Base-by-base conservation (phyloP, 169 alveolate genomes). In the Eimeria sp. region DNA sequence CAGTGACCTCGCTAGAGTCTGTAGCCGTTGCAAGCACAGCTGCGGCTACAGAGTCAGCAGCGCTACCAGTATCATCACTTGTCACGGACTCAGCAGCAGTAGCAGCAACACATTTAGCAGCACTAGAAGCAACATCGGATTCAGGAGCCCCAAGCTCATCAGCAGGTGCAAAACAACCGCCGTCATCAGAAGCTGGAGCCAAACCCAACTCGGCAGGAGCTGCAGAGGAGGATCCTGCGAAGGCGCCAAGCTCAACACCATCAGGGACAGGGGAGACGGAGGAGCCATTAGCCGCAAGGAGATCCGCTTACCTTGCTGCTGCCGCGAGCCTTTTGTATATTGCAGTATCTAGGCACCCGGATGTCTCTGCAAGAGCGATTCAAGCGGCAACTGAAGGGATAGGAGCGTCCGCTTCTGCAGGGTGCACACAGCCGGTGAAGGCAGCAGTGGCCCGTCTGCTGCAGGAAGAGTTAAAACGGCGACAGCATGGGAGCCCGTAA, bases 291-390 rank as follows among this genome's bases (percentile, higher is more conserved):
- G 87, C 20, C 45, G 34, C 61, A 20, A 34, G 20, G 70, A 54
- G 72, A 82, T 27, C 76, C n/a, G 92, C 92, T 16, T 86, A 86
- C 70, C 80, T 20, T 58, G 78, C 34, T 58, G 92, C 78, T 27
- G 92, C 92, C 70, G 78, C 92, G 11, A 27, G 61, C 49, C 92
- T 86, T 34, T 20, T 86, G 80, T 86, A 86, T 61, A 22, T 61
- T 86, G 92, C 92, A 47, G 92, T 86, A 80, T 54, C 78, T 9
- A 43, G 92, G 16, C 92, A 57, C 78, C 92, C 92, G 30, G 54
- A 45, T 58, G 63, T 86, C 22, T 27, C 80, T 40, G 76, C 92
- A 40, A 30, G 40, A 49, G 92, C 92, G 9, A 58, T 86, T 10
- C 58, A 54, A 20, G 92, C 67, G 58, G 61, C 75, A 30, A 51